These are phyloP conservation scores for Chaetomidium leptoderma DNA, from an alignment of 495 filamentous ascomycete species.

Conservation along the genomic window DNA sequence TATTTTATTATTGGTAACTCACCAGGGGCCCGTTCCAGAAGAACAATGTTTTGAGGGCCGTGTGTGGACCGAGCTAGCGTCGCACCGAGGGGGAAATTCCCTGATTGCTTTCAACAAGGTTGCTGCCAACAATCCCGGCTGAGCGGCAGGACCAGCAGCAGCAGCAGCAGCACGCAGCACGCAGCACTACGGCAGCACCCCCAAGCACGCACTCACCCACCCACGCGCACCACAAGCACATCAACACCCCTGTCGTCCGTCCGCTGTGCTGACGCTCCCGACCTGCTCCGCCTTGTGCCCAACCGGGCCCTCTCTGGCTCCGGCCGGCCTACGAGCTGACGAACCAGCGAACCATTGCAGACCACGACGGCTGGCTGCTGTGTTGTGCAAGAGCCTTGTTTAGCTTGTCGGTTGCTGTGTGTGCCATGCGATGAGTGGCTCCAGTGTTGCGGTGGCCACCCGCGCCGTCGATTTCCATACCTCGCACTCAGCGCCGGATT, in stretches of 20 bases:
- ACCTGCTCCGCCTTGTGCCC: constrained; percentile 12
- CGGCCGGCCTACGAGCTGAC: not conserved
- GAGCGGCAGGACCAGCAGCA: not conserved
- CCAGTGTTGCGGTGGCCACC: constrained; percentile 39
- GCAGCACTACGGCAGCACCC: not conserved
- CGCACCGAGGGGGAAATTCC: constrained; percentile 18
- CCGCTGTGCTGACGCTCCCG: constrained; percentile 2
- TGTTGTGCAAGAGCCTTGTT: constrained; percentile 11
- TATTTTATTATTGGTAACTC: not conserved
- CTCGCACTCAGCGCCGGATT: constrained; percentile 36
- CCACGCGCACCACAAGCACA: constrained; percentile 2
- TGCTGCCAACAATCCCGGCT: constrained; percentile 21
- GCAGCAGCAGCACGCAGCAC: not conserved
- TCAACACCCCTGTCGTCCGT: constrained; percentile 11
- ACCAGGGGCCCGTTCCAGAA: not conserved
- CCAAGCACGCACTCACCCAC: not conserved
- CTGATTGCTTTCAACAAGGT: constrained; percentile 17
- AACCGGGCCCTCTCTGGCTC: not conserved
- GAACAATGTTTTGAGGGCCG: constrained; percentile 9
- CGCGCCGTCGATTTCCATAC: constrained; percentile 40
- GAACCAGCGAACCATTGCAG: constrained; percentile 15
- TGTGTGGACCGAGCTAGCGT: constrained; percentile 11
- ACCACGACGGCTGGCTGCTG: constrained; percentile 8
- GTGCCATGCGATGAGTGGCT: constrained; percentile 47
- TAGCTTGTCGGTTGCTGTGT: constrained; percentile 3